Conservation (phyloP, 2,329 filamentous ascomycete species). For the Coniochaeta pulveracea region DNA sequence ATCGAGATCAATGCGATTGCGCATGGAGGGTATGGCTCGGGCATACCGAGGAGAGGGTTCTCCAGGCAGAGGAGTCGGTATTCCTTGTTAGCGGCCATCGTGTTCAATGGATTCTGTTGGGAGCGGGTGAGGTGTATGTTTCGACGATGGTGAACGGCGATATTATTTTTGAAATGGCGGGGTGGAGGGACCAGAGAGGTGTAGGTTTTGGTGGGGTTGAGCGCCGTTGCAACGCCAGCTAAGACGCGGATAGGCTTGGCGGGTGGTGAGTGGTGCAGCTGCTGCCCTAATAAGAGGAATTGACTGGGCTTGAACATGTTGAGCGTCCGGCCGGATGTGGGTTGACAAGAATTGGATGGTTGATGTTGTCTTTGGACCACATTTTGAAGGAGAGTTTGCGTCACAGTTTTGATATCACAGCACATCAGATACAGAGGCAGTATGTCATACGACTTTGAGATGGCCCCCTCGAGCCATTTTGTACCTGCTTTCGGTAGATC, state of each 20-base stretch:
- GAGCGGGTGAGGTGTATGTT: no score
- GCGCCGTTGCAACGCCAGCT: background rate
- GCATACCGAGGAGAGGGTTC: conserved; percentile 85
- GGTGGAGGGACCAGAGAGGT: conserved; percentile 1
- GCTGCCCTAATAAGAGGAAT: background rate
- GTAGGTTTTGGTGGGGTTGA: conserved; percentile 6
- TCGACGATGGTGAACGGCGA: no score
- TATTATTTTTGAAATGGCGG: conserved; percentile 6
- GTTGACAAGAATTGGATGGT: no score
- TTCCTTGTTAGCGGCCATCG: conserved; percentile 66
- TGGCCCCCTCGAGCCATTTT: no score
- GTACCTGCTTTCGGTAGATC: no score
- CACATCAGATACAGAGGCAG: no score
- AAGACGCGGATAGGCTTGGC: conserved; percentile 1
- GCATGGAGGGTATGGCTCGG: conserved; percentile 7
- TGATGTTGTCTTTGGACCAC: no score
- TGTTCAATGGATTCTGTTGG: conserved; percentile 13
- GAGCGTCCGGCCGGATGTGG: no score
- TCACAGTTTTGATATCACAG: no score
- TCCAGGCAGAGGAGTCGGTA: conserved; percentile 88
- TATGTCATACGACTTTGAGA: no score
- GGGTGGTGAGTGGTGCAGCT: background rate
- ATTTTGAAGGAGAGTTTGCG: no score
- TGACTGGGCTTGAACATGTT: conserved; percentile 3
- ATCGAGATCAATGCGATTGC: background rate